These are phyloP conservation scores for Arxiozyma heterogenica DNA, from an alignment of 1,139 yeast genomes.

Conservation along the genomic window DNA sequence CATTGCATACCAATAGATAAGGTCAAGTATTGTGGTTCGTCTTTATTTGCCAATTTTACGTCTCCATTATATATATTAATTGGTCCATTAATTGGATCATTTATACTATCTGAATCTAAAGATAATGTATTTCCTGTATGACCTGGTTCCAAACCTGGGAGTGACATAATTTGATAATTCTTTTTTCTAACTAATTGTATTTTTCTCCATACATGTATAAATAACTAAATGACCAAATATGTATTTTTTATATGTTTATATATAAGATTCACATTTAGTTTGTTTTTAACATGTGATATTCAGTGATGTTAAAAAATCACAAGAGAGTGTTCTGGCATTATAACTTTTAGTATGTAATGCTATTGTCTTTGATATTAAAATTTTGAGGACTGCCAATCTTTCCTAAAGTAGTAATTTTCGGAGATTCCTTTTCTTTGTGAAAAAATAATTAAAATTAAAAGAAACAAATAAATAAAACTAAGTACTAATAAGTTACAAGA, in stretches of 20 bases:
- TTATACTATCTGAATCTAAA: background rate
- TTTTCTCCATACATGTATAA: background rate
- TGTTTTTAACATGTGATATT: too few species aligned
- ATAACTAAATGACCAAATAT: too few species aligned
- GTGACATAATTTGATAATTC: background rate
- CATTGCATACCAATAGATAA: slow-evolving; percentile 6
- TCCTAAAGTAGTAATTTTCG: too few species aligned
- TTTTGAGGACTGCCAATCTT: too few species aligned
- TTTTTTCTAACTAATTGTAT: background rate
- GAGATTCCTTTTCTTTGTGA: too few species aligned
- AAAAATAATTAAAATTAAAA: too few species aligned
- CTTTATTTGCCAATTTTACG: background rate
- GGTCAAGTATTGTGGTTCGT: background rate
- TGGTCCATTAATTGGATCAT: background rate
- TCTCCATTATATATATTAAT: background rate
- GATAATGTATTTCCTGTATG: background rate
- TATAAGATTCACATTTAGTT: too few species aligned
- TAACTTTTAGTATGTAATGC: too few species aligned
- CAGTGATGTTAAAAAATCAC: background rate
- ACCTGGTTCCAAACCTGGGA: slow-evolving; percentile 3
- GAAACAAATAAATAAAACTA: too few species aligned
- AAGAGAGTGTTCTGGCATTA: background rate
- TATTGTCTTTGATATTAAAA: too few species aligned
- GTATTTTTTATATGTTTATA: background rate
- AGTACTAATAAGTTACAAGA: background rate